Evolutionary conservation across 1,139 yeast genomes (phyloP), one percentile per base, ranked within the genome.

Genomic region (Yamadazyma membranifaciens): DNA sequence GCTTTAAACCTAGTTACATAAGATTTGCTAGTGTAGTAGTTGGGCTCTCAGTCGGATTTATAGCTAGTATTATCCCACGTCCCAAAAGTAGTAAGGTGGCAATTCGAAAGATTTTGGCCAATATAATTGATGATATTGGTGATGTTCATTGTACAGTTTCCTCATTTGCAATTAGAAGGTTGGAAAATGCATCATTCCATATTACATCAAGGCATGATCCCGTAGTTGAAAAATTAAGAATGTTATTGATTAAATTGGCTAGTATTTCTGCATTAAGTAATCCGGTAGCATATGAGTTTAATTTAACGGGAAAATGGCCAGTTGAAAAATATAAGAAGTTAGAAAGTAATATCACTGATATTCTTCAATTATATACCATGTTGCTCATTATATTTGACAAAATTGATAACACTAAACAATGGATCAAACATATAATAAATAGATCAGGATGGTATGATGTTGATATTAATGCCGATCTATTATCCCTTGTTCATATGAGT

Each of bases 241-340:
- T 52, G 28, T 49, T 57, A 4, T 55, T 61, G 24, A 45, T 56
- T 22, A 49, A 56, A 20, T 45, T 65, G 15, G 59, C 65, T 1
- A 50, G 55, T 9, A 53, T 59, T 20, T 47, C 55, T 3, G 44
- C 48, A 7, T 47, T 65, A 29, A 57, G 60, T 52, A 54, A 49
- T 10, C 59, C 69, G 1, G 56, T 67, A 20, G 54, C 54, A 31
- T 63, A 63, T 40, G 73, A 67, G 41, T 39, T 63, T 7, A 63
- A 67, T 0, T 37, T 67, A 7, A 48, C 60, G 2, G 73, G 73
- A 0, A 39, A 50, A n/a, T 67, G 72, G 72, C 73, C 73, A 1
- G 54, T 51, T 25, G 47, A 49, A 12, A 63, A 59, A 34, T 67
- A 67, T 43, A 40, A 39, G 14, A 51, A 53, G 38, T 46, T 67